phyloP scores from a whole-genome alignment of 352 stramenopile species.

The Phytophthora pini region DNA sequence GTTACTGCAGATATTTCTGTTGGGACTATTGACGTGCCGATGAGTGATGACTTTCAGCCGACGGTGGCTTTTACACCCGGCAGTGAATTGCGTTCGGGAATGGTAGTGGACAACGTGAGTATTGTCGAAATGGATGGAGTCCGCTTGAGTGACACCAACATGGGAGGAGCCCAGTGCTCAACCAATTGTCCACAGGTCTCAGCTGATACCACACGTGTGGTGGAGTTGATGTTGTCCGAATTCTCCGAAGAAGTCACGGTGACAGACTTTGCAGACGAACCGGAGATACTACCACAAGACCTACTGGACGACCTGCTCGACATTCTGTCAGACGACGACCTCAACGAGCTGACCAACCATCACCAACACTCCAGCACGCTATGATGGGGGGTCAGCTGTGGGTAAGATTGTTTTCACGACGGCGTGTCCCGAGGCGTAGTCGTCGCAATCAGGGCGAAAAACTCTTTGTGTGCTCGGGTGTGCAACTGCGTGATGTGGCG shows the following conservation, averaged over 20 bases:
- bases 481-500: background rate
- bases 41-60: background rate
- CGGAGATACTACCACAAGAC: conserved; percentile 28
- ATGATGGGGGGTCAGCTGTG: too few species aligned
- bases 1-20: conserved; percentile 20
- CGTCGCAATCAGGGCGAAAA: too few species aligned
- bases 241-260: conserved; percentile 19
- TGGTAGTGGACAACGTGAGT: conserved; percentile 15
- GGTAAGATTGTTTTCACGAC: too few species aligned
- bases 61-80: background rate
- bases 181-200: conserved; percentile 10
- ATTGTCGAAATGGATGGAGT: conserved; percentile 21
- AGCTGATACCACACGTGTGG: conserved; percentile 12
- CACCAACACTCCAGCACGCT: background rate
- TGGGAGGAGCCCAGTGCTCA: background rate
- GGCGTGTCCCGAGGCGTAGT: too few species aligned
- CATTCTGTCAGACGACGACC: conserved; percentile 30
- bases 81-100: background rate
- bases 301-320: conserved; percentile 33
- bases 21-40: background rate
- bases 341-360: conserved; percentile 25
- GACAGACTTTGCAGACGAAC: conserved; percentile 22
- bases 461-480: background rate
- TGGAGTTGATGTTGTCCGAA: conserved; percentile 31
- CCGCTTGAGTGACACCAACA: conserved; percentile 1